These are phyloP conservation scores for Tubosaeta sp. DNA, from an alignment of 768 basidiomycete genomes.

Conservation along the genomic window DNA sequence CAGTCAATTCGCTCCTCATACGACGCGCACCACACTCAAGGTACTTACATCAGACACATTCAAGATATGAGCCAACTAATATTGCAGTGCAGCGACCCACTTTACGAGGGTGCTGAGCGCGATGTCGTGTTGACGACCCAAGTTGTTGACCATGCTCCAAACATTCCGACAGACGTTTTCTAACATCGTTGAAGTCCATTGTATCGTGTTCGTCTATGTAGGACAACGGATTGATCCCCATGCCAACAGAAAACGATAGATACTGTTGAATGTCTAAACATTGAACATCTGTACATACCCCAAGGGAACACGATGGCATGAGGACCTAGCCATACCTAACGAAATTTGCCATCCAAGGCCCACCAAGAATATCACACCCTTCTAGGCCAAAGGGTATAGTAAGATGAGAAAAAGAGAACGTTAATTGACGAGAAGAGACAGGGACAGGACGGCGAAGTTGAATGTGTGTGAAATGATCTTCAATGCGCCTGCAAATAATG, in stretches of 20 bases:
- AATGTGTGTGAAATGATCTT: neutral
- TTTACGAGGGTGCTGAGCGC: neutral
- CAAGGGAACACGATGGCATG: neutral
- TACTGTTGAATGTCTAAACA: neutral
- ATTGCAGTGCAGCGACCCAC: neutral
- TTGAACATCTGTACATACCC: neutral
- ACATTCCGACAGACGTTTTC: neutral
- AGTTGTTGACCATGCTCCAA: neutral
- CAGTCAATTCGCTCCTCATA: conserved; percentile 12
- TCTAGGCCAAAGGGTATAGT: neutral
- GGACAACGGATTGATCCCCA: neutral
- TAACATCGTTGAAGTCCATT: neutral
- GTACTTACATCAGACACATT: neutral
- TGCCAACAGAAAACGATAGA: neutral
- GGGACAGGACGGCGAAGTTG: neutral
- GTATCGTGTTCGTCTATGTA: neutral
- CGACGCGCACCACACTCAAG: neutral
- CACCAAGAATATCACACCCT: neutral
- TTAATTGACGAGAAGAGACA: neutral
- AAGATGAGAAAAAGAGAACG: neutral
- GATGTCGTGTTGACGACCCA: conserved; percentile 2
- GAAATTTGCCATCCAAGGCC: neutral
- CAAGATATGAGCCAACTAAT: neutral
- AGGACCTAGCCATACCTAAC: neutral
- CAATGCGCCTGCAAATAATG: too few relatives aligned